Conservation (phyloP, 768 basidiomycete species). For the Agaricus subrufescens region DNA sequence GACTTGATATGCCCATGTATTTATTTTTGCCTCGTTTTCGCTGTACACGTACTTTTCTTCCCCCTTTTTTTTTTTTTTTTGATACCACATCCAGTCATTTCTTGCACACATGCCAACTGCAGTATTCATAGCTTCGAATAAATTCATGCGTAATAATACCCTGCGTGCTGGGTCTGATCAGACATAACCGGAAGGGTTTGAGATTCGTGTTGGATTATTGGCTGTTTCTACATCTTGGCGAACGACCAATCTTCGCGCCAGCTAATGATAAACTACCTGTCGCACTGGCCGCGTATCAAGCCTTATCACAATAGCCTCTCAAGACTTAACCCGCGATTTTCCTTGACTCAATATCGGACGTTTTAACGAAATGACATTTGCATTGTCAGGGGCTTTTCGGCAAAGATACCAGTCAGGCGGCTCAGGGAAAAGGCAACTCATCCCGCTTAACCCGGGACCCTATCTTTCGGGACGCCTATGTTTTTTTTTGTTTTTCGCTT, state of each 20-base stretch:
- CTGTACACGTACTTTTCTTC: conserved; percentile 7
- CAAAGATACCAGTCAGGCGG: no score
- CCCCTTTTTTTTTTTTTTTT: background rate
- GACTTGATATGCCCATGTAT: conserved; percentile 5
- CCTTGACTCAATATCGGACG: no score
- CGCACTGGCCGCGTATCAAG: background rate
- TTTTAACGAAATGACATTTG: background rate
- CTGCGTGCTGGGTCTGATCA: background rate
- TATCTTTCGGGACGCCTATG: background rate
- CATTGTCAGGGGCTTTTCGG: background rate
- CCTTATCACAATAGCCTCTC: background rate
- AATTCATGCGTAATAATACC: conserved; percentile 8
- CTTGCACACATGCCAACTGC: conserved; percentile 3
- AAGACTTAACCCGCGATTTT: background rate
- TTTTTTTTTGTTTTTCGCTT: no score
- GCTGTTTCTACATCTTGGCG: no score
- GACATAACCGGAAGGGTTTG: background rate
- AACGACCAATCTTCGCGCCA: no score
- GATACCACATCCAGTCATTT: conserved; percentile 6
- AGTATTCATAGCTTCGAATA: conserved; percentile 1
- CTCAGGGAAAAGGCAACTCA: no score
- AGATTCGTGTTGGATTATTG: no score
- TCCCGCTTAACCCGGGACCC: background rate
- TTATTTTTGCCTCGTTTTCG: conserved; percentile 5
- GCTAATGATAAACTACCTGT: no score